Evolutionary conservation across 805 yeast genomes (phyloP).

Genomic region (Citeromyces nyonsensis): DNA sequence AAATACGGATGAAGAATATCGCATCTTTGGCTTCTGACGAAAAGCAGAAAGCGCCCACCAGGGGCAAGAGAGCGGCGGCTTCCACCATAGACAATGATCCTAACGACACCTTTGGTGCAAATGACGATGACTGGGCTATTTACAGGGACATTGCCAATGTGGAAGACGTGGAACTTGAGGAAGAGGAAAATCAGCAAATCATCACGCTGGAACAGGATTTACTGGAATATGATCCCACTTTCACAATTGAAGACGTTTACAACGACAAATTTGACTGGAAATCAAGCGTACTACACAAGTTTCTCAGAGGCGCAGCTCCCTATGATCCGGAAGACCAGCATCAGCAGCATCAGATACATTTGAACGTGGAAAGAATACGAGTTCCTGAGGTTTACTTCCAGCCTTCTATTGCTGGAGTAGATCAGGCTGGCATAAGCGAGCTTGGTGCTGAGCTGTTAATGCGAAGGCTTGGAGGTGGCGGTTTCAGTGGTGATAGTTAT

Average conservation of each 20-base stretch:
- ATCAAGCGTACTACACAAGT: slow-evolving; percentile 64
- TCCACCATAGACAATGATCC: slow-evolving; percentile 81
- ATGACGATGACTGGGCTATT: slow-evolving; percentile 91
- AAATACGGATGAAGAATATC: slow-evolving; percentile 79
- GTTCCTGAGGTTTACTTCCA: slow-evolving; percentile 89
- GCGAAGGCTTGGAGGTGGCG: slow-evolving; percentile 37
- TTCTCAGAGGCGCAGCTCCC: slow-evolving; percentile 80
- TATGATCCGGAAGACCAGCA: slow-evolving; percentile 72
- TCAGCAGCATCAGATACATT: slow-evolving; percentile 79
- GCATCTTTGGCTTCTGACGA: slow-evolving; percentile 70
- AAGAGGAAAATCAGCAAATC: slow-evolving; percentile 49
- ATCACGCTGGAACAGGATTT: slow-evolving; percentile 58
- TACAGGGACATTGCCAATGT: slow-evolving; percentile 70
- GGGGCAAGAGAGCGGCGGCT: slow-evolving; percentile 33
- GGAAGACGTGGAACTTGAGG: slow-evolving; percentile 69
- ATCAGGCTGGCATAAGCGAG: slow-evolving; percentile 89
- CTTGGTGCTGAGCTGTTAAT: slow-evolving; percentile 50
- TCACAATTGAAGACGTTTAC: slow-evolving; percentile 72
- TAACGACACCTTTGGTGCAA: slow-evolving; percentile 86
- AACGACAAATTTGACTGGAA: slow-evolving; percentile 80
- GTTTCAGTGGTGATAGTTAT: slow-evolving; percentile 33
- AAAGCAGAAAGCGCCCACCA: slow-evolving; percentile 19
- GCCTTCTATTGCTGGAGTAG: slow-evolving; percentile 88
- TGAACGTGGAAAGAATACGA: slow-evolving; percentile 81
- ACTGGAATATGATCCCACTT: slow-evolving; percentile 70